phyloP scores from a whole-genome alignment of 73 alveolate species.

The Paramecium tetraurelia region DNA sequence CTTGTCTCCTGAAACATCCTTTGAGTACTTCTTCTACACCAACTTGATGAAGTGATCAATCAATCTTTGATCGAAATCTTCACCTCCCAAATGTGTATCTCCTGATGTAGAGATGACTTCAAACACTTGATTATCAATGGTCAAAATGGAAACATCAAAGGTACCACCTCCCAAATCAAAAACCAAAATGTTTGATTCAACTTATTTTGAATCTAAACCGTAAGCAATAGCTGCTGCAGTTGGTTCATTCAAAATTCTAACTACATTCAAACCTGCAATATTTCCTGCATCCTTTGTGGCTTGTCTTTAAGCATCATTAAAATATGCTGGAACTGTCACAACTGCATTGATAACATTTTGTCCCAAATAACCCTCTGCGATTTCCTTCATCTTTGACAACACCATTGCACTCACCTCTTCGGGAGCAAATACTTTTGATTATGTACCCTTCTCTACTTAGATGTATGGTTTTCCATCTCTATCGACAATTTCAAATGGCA shows the following conservation, averaged over 20 bases:
- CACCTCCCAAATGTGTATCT: slow-evolving; percentile 99
- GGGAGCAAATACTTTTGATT: slow-evolving; percentile 80
- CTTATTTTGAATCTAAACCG: slow-evolving; percentile 77
- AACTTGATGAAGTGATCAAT: slow-evolving; percentile 94
- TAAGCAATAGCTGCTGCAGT: slow-evolving; percentile 96
- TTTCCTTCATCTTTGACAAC: slow-evolving; percentile 86
- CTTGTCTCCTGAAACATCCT: slow-evolving; percentile 87
- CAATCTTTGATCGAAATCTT: slow-evolving; percentile 97
- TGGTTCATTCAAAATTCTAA: slow-evolving; percentile 88
- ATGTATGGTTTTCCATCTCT: slow-evolving; percentile 95
- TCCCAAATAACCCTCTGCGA: slow-evolving; percentile 95
- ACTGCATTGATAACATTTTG: slow-evolving; percentile 85
- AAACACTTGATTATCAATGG: slow-evolving; percentile 97
- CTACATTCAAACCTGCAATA: slow-evolving; percentile 81
- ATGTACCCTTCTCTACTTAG: slow-evolving; percentile 69
- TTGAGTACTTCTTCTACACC: slow-evolving; percentile 89
- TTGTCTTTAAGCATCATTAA: slow-evolving; percentile 91
- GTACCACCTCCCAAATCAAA: slow-evolving; percentile 93
- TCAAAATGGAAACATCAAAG: slow-evolving; percentile 89
- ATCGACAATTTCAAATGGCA: slow-evolving; percentile 89
- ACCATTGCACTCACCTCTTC: slow-evolving; percentile 94
- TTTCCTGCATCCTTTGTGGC: slow-evolving; percentile 97
- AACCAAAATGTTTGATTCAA: slow-evolving; percentile 81
- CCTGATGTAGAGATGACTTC: slow-evolving; percentile 98
- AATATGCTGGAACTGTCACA: slow-evolving; percentile 89